A percentile compares a stretch with the other conserved stretches of the same genome.
Conservation (phyloP, 176 grass and related monocot species). For the Otatea glauca region DNA sequence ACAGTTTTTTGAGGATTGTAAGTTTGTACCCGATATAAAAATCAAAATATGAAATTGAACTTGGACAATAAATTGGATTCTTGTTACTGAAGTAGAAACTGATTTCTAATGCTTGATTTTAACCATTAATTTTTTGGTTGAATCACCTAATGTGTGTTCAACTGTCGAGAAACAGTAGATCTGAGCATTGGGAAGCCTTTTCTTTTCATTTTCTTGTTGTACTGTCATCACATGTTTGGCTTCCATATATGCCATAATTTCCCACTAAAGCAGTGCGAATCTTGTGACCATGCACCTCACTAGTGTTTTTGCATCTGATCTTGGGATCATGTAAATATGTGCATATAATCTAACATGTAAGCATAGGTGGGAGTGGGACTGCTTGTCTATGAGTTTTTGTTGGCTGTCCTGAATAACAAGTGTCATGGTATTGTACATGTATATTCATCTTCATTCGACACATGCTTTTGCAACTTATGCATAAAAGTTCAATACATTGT, state of each 20-base stretch:
- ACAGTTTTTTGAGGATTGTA: slow-evolving; percentile 30
- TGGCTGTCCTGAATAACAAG: slow-evolving; percentile 15
- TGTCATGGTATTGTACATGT: slow-evolving; percentile 5
- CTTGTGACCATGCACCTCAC: not conserved
- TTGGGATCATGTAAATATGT: slow-evolving; percentile 1
- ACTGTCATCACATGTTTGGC: slow-evolving; percentile 4
- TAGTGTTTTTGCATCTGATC: slow-evolving; percentile 23
- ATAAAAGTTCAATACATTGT: not conserved
- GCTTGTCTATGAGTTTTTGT: not conserved
- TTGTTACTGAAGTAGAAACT: not conserved
- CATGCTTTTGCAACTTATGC: not conserved
- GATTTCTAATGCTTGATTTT: slow-evolving; percentile 13
- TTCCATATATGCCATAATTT: slow-evolving; percentile 13
- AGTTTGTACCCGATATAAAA: slow-evolving; percentile 10
- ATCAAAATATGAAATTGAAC: slow-evolving; percentile 16
- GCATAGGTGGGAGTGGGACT: not conserved
- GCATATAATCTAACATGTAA: slow-evolving; percentile 37
- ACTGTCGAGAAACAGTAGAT: slow-evolving; percentile 1
- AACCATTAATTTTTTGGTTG: slow-evolving; percentile 17
- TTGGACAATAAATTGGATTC: slow-evolving; percentile 29
- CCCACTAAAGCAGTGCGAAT: not conserved
- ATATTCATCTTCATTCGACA: slow-evolving; percentile 13
- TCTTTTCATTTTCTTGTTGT: slow-evolving; percentile 1
- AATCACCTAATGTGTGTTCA: not conserved
- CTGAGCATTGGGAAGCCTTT: slow-evolving; percentile 22